These are phyloP conservation scores for Ophiostoma triangulosporum DNA, from an alignment of 2,329 filamentous ascomycete species.

Conservation along the genomic window DNA sequence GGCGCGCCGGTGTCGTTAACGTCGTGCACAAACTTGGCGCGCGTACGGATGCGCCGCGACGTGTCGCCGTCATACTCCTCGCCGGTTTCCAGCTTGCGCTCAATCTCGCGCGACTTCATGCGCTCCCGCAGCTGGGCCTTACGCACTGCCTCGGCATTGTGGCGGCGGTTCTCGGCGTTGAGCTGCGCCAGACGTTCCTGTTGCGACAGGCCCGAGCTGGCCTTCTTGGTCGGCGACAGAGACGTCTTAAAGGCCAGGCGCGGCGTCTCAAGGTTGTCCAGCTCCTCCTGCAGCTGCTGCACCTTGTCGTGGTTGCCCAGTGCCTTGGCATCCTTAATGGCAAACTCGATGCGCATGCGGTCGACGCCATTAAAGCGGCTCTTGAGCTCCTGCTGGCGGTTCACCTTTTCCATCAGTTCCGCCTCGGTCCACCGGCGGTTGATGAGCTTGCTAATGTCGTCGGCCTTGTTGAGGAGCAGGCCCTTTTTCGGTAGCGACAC, in stretches of 20 bases:
- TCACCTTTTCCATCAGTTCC: slow-evolving; percentile 69
- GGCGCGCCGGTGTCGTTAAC: slow-evolving; percentile 30
- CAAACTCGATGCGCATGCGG: slow-evolving; percentile 51
- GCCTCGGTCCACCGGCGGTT: slow-evolving; percentile 70
- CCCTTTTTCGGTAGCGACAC: slow-evolving; percentile 62
- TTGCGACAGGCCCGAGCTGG: slow-evolving; percentile 34
- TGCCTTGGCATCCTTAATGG: slow-evolving; percentile 52
- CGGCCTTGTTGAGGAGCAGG: slow-evolving; percentile 55
- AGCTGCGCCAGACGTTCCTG: slow-evolving; percentile 73
- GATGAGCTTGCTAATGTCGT: slow-evolving; percentile 67
- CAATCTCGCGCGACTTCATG: slow-evolving; percentile 44
- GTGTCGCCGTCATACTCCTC: slow-evolving; percentile 46
- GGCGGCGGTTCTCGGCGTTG: slow-evolving; percentile 71
- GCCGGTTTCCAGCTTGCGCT: slow-evolving; percentile 47
- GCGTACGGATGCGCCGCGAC: slow-evolving; percentile 50
- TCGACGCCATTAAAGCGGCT: slow-evolving; percentile 53
- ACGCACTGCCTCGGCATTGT: slow-evolving; percentile 81
- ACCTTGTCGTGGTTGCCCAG: slow-evolving; percentile 46
- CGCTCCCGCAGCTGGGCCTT: slow-evolving; percentile 78
- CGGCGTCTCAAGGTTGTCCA: slow-evolving; percentile 50
- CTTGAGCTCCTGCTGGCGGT: slow-evolving; percentile 54
- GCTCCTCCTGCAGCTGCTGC: slow-evolving; percentile 42
- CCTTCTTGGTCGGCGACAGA: slow-evolving; percentile 40
- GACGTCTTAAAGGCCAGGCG: slow-evolving; percentile 63
- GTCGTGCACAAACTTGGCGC: slow-evolving; percentile 55